phyloP scores from a whole-genome alignment of 2,329 filamentous ascomycete species.

The Aspergillus sp. region DNA sequence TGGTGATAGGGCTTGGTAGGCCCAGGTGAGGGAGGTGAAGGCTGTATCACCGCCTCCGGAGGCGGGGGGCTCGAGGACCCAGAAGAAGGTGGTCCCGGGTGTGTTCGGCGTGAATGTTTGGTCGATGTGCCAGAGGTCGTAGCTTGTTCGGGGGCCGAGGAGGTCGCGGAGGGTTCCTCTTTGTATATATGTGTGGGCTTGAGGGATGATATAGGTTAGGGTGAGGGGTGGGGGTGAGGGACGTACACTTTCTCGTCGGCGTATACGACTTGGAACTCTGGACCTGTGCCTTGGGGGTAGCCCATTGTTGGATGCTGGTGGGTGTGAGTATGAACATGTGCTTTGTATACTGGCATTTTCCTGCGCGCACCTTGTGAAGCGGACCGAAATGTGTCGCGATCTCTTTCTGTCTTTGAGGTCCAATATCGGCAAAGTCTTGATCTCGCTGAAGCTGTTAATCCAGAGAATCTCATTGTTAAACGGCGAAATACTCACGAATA shows the following conservation, averaged over 20 bases:
- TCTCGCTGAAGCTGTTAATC: not conserved
- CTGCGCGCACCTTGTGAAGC: conserved; percentile 4
- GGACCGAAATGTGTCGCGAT: conserved; percentile 10
- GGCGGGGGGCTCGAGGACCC: conserved; percentile 9
- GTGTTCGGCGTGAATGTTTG: conserved; percentile 13
- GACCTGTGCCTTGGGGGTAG: conserved; percentile 8
- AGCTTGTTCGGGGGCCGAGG: conserved; percentile 8
- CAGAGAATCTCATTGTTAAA: not conserved
- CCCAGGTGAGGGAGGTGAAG: conserved; percentile 9
- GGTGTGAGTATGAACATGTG: not conserved
- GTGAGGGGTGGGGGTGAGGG: not conserved
- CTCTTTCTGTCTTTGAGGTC: conserved; percentile 2
- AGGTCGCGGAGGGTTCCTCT: conserved; percentile 8
- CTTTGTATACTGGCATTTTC: not conserved
- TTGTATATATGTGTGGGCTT: not conserved
- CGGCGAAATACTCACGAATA: conserved; percentile 1
- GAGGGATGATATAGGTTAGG: not conserved
- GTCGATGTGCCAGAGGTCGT: conserved; percentile 12
- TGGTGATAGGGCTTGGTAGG: conserved; percentile 10
- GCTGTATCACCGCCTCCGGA: conserved; percentile 11
- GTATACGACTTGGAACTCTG: conserved; percentile 11
- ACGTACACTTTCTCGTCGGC: conserved; percentile 13
- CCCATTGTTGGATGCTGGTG: conserved; percentile 12
- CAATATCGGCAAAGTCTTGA: conserved; percentile 13
- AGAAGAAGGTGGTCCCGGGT: conserved; percentile 9